phyloP scores from a whole-genome alignment of 305 asterid genomes.

The Lippia alba region DNA sequence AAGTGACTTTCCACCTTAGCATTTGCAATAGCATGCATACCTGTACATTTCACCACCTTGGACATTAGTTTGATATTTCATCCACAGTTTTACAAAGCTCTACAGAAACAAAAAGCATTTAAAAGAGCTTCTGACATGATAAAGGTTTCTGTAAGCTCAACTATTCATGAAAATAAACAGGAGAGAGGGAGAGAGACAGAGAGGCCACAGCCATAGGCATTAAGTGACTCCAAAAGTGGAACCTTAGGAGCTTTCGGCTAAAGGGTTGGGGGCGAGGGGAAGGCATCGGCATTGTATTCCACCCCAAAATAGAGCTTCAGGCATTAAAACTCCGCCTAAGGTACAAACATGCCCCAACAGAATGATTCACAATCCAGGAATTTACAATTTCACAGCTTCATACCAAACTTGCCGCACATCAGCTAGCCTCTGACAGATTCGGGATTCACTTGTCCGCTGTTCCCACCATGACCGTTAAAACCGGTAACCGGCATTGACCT shows the following conservation, averaged over 20 bases:
- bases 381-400: constrained; percentile 44
- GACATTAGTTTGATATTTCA: constrained; percentile 5
- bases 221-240: constrained; percentile 3
- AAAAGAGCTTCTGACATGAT: constrained; percentile 36
- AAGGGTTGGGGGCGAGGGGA: no score
- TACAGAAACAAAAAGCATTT: constrained; percentile 25
- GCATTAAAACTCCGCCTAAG: constrained; percentile 40
- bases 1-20: constrained; percentile 1
- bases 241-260: no score
- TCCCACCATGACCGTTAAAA: constrained; percentile 51
- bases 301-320: constrained; percentile 27
- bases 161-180: constrained; percentile 32
- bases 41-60: constrained; percentile 40
- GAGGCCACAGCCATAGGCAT: background rate
- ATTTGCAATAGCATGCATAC: constrained; percentile 7
- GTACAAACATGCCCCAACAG: constrained; percentile 30
- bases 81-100: constrained; percentile 40
- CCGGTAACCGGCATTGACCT: constrained; percentile 73
- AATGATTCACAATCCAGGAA: constrained; percentile 32
- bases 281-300: no score
- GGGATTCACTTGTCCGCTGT: constrained; percentile 54
- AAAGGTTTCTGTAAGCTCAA: constrained; percentile 27
- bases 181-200: background rate
- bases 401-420: constrained; percentile 27
- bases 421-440: constrained; percentile 61